Evolutionary conservation across 2,329 filamentous ascomycete species (phyloP), one percentile per base, ranked within the genome.

Genomic region (Fusarium sp.): DNA sequence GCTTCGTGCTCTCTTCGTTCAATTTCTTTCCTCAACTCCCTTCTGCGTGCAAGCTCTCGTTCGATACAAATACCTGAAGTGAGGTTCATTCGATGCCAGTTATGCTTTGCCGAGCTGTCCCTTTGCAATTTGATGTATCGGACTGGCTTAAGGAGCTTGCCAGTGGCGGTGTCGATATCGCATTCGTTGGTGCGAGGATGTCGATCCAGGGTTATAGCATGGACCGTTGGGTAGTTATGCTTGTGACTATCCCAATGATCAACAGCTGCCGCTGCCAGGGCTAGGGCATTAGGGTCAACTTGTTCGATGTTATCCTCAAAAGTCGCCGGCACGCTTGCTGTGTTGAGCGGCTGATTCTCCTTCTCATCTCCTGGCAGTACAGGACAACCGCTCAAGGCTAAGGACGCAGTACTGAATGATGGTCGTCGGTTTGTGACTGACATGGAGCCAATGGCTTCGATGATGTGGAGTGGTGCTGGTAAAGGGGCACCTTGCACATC

Each of bases 101-200:
- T 63, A 18, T 75, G 66, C 32, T 74, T 71, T 25, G 43, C 47
- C n/a, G 4, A 38, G 12, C 38, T n/a, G 7, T 57, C 51, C 7
- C 63, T 69, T 6, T 77, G 52, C 3, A 80, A 80, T 0, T 75
- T 66, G 1, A 81, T 79, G 14, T 82, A 77, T 1, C 73, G 34
- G 2, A 83, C 42, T 0, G 80, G 79, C 0, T 71, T 44, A 18
- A 83, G 32, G 7, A 84, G 67, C 6, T 56, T 11, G 6, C 83
- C 83, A 0, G 75, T 81, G 2, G 46, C 22, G 0, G 83, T 75
- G 51, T 86, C 72, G 4, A 86, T 73, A 20, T 83, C 83, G 24
- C 75, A 75, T 20, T 57, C 46, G 18, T 73, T 50, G 1, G 45
- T 50, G 2, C 10, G 40, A 7, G 56, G 45, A 22, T 64, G 40